A percentile compares a stretch with the other conserved stretches of the same genome.
These are phyloP conservation scores for Rhodotorula toruloides DNA, from an alignment of 768 basidiomycete genomes.

Conservation along the genomic window DNA sequence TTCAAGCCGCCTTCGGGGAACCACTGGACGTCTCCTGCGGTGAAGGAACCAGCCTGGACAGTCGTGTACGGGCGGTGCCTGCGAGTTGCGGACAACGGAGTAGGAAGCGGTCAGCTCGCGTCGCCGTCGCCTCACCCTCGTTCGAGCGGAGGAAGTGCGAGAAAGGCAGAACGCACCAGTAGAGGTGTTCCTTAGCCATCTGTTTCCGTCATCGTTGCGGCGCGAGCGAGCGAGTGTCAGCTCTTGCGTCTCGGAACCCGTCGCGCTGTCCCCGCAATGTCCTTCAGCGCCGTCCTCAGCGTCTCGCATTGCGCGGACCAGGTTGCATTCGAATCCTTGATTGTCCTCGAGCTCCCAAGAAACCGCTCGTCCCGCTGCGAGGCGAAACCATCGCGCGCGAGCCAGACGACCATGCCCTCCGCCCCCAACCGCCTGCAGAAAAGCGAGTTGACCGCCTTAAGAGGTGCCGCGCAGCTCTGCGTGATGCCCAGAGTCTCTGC, in stretches of 20 bases:
- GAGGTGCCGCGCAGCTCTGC: no score
- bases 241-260: not conserved
- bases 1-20: constrained; percentile 78
- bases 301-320: no score
- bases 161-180: constrained; percentile 45
- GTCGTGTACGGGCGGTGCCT: constrained; percentile 79
- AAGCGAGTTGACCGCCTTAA: no score
- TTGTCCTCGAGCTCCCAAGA: not conserved
- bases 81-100: constrained; percentile 48
- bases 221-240: not conserved
- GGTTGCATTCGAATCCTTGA: no score
- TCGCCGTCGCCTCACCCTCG: not conserved
- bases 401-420: no score
- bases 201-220: constrained; percentile 18
- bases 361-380: no score
- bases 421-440: no score
- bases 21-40: constrained; percentile 83
- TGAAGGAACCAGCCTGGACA: constrained; percentile 75
- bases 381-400: no score
- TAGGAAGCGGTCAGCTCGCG: not conserved
- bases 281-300: not conserved
- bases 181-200: constrained; percentile 64
- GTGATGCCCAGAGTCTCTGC: no score
- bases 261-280: not conserved
- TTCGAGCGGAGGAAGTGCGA: not conserved